Percentiles rank a stretch among this genome's conserved stretches.
These are phyloP conservation scores for Polygonum maritimum DNA, from an alignment of 148 eudicot genomes.

Conservation along the genomic window DNA sequence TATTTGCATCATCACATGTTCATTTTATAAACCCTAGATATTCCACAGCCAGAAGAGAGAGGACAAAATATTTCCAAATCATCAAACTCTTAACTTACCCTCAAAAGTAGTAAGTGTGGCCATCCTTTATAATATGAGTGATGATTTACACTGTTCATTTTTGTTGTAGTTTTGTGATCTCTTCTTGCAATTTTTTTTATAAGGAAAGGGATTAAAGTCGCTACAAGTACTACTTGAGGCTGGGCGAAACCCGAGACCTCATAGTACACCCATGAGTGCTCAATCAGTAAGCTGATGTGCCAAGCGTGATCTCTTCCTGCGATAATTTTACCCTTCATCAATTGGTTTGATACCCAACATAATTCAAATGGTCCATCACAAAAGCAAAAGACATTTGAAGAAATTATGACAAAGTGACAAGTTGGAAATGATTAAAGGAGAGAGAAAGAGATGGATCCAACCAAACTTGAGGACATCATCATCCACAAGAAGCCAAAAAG, in stretches of 20 bases:
- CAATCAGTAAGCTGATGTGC: no score
- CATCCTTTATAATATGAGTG: background rate
- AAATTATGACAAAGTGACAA: background rate
- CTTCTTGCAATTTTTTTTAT: background rate
- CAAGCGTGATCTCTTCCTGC: no score
- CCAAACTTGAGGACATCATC: background rate
- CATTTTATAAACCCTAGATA: background rate
- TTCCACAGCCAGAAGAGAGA: background rate
- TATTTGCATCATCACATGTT: background rate
- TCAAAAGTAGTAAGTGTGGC: background rate
- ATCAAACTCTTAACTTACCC: background rate
- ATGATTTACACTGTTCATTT: background rate
- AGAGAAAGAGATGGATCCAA: background rate
- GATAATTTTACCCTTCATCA: background rate
- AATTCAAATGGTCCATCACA: background rate
- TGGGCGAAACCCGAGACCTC: no score
- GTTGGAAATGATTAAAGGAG: conserved; percentile 7
- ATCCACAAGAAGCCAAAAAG: background rate
- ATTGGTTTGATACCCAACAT: background rate
- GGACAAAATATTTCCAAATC: background rate
- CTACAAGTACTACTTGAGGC: no score
- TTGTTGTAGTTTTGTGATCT: background rate
- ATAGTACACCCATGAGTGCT: no score
- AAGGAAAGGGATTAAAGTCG: no score
- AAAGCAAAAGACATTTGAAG: background rate